phyloP scores from a whole-genome alignment of 2,329 filamentous ascomycete species.

The Domatiomyces catenatus region DNA sequence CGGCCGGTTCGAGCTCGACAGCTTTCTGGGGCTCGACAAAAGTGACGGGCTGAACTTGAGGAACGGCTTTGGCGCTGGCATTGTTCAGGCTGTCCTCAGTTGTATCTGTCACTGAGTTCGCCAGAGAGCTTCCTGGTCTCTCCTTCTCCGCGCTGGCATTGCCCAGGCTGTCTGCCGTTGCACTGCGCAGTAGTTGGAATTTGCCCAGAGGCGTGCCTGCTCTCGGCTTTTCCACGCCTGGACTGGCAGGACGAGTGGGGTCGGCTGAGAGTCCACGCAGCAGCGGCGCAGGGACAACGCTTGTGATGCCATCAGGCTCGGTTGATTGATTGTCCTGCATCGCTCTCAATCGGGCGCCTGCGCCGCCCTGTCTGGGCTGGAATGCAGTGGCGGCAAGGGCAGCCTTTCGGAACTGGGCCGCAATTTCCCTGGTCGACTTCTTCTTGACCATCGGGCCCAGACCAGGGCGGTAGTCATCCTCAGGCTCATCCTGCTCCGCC shows the following conservation, averaged over 20 bases:
- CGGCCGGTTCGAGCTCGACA: constrained; percentile 14
- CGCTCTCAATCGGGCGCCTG: constrained; percentile 60
- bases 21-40: background rate
- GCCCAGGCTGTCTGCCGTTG: constrained; percentile 19
- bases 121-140: constrained; percentile 13
- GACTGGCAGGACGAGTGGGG: constrained; percentile 17
- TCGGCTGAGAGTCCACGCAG: constrained; percentile 29
- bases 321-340: constrained; percentile 41
- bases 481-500: constrained; percentile 24
- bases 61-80: constrained; percentile 19
- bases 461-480: constrained; percentile 51
- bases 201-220: constrained; percentile 20
- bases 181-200: constrained; percentile 26
- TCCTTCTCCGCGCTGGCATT: background rate
- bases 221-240: constrained; percentile 19
- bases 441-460: constrained; percentile 81
- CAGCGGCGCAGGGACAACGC: constrained; percentile 66
- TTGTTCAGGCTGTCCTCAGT: constrained; percentile 19
- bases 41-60: constrained; percentile 1
- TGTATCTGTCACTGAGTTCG: constrained; percentile 36
- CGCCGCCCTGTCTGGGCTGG: constrained; percentile 76
- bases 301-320: constrained; percentile 76
- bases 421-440: constrained; percentile 55
- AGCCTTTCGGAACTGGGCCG: constrained; percentile 64
- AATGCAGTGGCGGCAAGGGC: constrained; percentile 59